These are phyloP conservation scores for Backusella macrospora DNA, from an alignment of 192 early-diverging fungal genomes.

Conservation along the genomic window DNA sequence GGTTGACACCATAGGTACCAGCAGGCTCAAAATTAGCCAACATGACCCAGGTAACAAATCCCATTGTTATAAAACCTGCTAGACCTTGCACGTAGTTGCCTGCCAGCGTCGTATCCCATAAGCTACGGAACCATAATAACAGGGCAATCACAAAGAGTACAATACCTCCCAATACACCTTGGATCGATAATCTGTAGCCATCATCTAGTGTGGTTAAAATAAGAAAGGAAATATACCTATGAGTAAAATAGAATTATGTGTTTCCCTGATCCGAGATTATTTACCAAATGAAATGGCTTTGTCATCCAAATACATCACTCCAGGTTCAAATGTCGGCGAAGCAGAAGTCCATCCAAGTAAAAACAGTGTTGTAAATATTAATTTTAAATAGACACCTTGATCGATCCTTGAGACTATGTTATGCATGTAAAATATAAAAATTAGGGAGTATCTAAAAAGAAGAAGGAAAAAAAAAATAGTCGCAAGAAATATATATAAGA, in stretches of 20 bases:
- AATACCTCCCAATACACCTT: constrained; percentile 39
- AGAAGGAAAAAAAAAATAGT: neutral
- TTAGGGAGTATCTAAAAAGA: neutral
- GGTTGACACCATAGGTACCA: constrained; percentile 29
- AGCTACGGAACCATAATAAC: constrained; percentile 37
- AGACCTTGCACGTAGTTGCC: constrained; percentile 33
- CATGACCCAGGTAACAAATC: constrained; percentile 41
- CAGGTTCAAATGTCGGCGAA: neutral
- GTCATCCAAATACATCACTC: constrained; percentile 13
- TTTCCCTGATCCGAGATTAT: neutral
- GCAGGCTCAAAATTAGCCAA: constrained; percentile 49
- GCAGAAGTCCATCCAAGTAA: neutral
- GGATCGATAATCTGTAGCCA: constrained; percentile 40
- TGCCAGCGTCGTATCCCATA: constrained; percentile 15
- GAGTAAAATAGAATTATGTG: neutral
- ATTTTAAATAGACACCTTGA: neutral
- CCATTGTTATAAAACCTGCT: constrained; percentile 45
- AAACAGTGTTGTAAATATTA: neutral
- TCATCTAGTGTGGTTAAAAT: constrained; percentile 13
- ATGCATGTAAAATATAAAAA: constrained; percentile 5
- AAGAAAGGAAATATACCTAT: neutral
- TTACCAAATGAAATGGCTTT: constrained; percentile 20
- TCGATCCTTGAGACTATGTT: neutral
- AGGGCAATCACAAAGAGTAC: constrained; percentile 38
- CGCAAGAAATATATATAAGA: neutral